Base-by-base conservation (phyloP, 352 stramenopile genomes). In the Phytophthora parvispora region DNA sequence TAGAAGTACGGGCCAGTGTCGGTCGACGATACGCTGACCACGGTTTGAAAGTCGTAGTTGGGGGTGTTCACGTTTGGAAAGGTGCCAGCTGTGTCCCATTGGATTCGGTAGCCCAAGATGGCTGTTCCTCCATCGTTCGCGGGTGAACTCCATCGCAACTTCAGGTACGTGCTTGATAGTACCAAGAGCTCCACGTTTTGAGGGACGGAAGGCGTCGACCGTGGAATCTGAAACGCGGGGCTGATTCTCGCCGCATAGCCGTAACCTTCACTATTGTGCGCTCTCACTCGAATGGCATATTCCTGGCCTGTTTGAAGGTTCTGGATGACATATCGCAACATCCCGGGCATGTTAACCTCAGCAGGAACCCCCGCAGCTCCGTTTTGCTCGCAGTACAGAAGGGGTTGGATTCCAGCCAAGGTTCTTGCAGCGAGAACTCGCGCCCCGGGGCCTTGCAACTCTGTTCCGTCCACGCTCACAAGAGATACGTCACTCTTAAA, bases 361-460 rank as follows among this genome's bases (percentile, higher is more conserved):
- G n/a, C n/a, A n/a, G n/a, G n/a, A n/a, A n/a, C n/a, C n/a, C n/a
- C n/a, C n/a, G n/a, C n/a, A n/a, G n/a, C n/a, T n/a, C n/a, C n/a
- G n/a, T n/a, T n/a, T n/a, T n/a, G n/a, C n/a, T n/a, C n/a, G n/a
- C n/a, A n/a, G n/a, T n/a, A 99, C 6, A 81, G 70, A 2, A 55
- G 57, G 6, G 95, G 95, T n/a, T 93, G 69, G 15, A 75, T 68
- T 3, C 97, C 97, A 55, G 78, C 70, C 7, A 81, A 64, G 0
- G 94, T 95, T 20, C 77, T 79, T 9, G 86, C 83, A 3, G 96
- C 80, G n/a, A 83, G 85, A 24, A 97, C 91, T 12, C 78, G 71
- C 4, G 96, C 96, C 53, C 87, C 94, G 4, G 95, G 91, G 6
- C 97, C 97, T 60, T 97, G 97, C 0, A 99, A 83, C 54, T 93